These are phyloP conservation scores for Sclerotinia sclerotiorum DNA, from an alignment of 2,329 filamentous ascomycete species.

Conservation along the genomic window DNA sequence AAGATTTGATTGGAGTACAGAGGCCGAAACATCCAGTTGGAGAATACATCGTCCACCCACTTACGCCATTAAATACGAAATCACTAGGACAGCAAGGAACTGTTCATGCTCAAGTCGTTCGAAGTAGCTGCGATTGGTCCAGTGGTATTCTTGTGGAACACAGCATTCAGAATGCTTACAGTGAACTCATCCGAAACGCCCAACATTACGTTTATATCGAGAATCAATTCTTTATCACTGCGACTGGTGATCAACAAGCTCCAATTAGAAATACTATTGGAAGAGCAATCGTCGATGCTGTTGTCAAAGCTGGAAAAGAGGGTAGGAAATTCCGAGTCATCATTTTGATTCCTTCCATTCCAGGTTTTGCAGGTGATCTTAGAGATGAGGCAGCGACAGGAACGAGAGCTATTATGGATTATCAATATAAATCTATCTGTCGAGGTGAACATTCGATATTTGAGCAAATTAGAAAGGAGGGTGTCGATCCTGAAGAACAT, in stretches of 20 bases:
- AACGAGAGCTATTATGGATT: slow-evolving; percentile 93
- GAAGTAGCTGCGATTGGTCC: slow-evolving; percentile 90
- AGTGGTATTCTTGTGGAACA: slow-evolving; percentile 83
- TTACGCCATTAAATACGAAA: slow-evolving; percentile 68
- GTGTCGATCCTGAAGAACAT: slow-evolving; percentile 74
- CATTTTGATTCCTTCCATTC: slow-evolving; percentile 84
- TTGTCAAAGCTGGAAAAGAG: slow-evolving; percentile 77
- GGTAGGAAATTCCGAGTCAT: slow-evolving; percentile 88
- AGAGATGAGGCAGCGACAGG: slow-evolving; percentile 79
- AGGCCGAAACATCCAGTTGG: slow-evolving; percentile 86
- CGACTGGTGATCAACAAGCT: slow-evolving; percentile 82
- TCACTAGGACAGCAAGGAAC: slow-evolving; percentile 64
- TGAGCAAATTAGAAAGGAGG: slow-evolving; percentile 69
- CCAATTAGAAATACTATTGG: slow-evolving; percentile 90
- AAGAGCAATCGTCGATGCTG: slow-evolving; percentile 84
- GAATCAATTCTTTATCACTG: slow-evolving; percentile 96
- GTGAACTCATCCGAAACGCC: slow-evolving; percentile 79
- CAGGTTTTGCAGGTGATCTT: slow-evolving; percentile 91
- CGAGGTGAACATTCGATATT: slow-evolving; percentile 91
- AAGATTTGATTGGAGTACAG: slow-evolving; percentile 86
- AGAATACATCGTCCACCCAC: slow-evolving; percentile 79
- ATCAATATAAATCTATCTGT: slow-evolving; percentile 95
- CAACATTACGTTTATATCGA: slow-evolving; percentile 97
- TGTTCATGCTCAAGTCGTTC: slow-evolving; percentile 79
- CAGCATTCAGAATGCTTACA: slow-evolving; percentile 85